Conservation (phyloP, 2,329 filamentous ascomycete genomes). For the Aspergillus intermedius region DNA sequence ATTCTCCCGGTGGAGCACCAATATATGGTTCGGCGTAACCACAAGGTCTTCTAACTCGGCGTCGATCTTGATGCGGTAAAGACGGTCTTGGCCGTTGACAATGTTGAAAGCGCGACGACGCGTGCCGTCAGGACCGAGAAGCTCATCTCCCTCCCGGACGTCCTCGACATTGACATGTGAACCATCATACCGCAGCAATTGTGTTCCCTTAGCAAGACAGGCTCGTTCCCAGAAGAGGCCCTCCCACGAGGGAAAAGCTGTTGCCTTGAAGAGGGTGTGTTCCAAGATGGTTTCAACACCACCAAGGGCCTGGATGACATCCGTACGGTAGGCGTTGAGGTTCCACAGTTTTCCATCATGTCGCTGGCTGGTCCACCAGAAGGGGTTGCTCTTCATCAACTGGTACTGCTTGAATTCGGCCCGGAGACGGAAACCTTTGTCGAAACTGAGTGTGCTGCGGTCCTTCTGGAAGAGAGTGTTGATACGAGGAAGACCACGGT, state of each 20-base stretch:
- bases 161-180: slow-evolving; percentile 43
- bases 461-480: slow-evolving; percentile 99
- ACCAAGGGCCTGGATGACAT: slow-evolving; percentile 91
- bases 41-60: slow-evolving; percentile 42
- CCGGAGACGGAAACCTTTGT: slow-evolving; percentile 93
- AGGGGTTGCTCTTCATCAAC: slow-evolving; percentile 97
- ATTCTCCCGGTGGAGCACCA: slow-evolving; percentile 39
- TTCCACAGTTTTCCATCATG: slow-evolving; percentile 99
- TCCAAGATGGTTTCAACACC: slow-evolving; percentile 98
- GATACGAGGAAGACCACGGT: slow-evolving; percentile 92
- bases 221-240: slow-evolving; percentile 84
- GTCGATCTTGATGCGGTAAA: slow-evolving; percentile 46
- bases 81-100: slow-evolving; percentile 42
- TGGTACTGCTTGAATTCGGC: slow-evolving; percentile 99
- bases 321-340: slow-evolving; percentile 87
- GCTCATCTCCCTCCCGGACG: slow-evolving; percentile 44
- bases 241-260: slow-evolving; percentile 94
- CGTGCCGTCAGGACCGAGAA: slow-evolving; percentile 45
- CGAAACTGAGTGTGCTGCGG: slow-evolving; percentile 90
- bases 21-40: slow-evolving; percentile 45
- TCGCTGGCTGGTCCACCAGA: slow-evolving; percentile 98
- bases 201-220: slow-evolving; percentile 41
- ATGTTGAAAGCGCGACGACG: slow-evolving; percentile 46
- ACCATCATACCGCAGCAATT: slow-evolving; percentile 41
- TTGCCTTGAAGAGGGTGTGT: slow-evolving; percentile 94